phyloP scores from a whole-genome alignment of 352 stramenopile genomes.

The Phytopythium helicoides region DNA sequence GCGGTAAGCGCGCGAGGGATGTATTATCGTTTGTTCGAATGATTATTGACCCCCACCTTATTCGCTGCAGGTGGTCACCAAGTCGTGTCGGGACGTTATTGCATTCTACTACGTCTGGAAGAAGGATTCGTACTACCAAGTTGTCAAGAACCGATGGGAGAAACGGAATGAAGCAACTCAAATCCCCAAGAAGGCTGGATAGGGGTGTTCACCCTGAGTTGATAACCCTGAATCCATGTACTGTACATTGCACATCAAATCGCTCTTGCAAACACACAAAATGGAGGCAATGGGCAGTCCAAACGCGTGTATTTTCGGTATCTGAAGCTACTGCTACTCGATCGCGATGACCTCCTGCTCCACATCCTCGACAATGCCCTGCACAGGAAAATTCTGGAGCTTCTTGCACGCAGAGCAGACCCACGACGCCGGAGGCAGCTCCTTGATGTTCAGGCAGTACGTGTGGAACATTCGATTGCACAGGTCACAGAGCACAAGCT shows the following conservation, averaged over 20 bases:
- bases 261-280: slow-evolving; percentile 5
- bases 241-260: slow-evolving; percentile 27
- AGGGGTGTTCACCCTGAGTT: slow-evolving; percentile 6
- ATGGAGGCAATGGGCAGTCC: too few species aligned
- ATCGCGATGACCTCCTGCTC: slow-evolving; percentile 69
- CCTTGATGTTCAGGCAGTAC: slow-evolving; percentile 76
- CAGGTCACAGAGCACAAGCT: slow-evolving; percentile 77
- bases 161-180: slow-evolving; percentile 32
- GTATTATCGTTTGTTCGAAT: too few species aligned
- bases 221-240: slow-evolving; percentile 10
- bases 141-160: slow-evolving; percentile 77
- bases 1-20: slow-evolving; percentile 34
- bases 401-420: slow-evolving; percentile 74
- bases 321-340: slow-evolving; percentile 27
- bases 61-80: slow-evolving; percentile 53
- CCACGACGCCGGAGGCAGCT: slow-evolving; percentile 75
- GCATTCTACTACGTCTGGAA: slow-evolving; percentile 90
- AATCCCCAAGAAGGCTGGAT: slow-evolving; percentile 19
- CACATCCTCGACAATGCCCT: slow-evolving; percentile 36
- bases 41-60: too few species aligned
- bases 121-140: slow-evolving; percentile 80
- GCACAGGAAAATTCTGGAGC: slow-evolving; percentile 56
- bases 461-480: slow-evolving; percentile 85
- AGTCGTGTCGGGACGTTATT: slow-evolving; percentile 70
- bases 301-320: too few species aligned